Evolutionary conservation across 2,329 filamentous ascomycete species (phyloP).

Genomic region (Alternaria burnsii): DNA sequence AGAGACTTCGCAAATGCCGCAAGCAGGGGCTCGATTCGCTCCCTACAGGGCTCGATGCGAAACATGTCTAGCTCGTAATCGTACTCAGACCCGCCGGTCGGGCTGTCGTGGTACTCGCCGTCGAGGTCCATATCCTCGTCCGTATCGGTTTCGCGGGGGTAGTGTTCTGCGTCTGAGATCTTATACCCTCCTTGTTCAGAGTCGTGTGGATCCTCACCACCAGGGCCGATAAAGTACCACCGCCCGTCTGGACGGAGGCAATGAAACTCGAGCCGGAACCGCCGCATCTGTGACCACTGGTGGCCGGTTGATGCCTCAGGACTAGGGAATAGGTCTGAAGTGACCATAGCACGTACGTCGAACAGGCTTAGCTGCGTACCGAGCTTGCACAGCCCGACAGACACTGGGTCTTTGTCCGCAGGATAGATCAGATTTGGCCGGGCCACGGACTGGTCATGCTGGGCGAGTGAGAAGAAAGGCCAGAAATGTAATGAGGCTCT

Average conservation of each 20-base stretch:
- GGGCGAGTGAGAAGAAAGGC: constrained; percentile 16
- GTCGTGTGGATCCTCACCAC: constrained; percentile 22
- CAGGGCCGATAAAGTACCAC: constrained; percentile 25
- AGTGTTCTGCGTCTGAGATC: constrained; percentile 21
- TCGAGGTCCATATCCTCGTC: constrained; percentile 9
- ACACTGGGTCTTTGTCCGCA: constrained; percentile 18
- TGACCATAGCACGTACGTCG: constrained; percentile 21
- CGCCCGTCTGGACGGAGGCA: constrained; percentile 22
- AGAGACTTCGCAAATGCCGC: constrained; percentile 20
- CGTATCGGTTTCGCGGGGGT: constrained; percentile 12
- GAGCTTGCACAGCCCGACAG: constrained; percentile 18
- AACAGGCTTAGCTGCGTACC: constrained; percentile 18
- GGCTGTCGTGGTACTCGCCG: neutral
- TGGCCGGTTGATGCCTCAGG: constrained; percentile 11
- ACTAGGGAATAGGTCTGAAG: constrained; percentile 16
- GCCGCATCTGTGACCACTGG: constrained; percentile 24
- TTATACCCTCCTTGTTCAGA: constrained; percentile 25
- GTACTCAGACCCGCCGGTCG: neutral
- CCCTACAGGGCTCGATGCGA: constrained; percentile 19
- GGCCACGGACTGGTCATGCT: constrained; percentile 12
- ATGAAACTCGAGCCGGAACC: constrained; percentile 24
- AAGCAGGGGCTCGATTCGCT: constrained; percentile 20
- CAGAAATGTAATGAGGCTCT: constrained; percentile 21
- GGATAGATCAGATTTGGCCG: constrained; percentile 23
- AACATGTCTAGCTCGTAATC: constrained; percentile 21